Evolutionary conservation across 106 monocot species (phyloP), one percentile per base, ranked within the genome.

Genomic region (Dendrobium chrysotoxum): DNA sequence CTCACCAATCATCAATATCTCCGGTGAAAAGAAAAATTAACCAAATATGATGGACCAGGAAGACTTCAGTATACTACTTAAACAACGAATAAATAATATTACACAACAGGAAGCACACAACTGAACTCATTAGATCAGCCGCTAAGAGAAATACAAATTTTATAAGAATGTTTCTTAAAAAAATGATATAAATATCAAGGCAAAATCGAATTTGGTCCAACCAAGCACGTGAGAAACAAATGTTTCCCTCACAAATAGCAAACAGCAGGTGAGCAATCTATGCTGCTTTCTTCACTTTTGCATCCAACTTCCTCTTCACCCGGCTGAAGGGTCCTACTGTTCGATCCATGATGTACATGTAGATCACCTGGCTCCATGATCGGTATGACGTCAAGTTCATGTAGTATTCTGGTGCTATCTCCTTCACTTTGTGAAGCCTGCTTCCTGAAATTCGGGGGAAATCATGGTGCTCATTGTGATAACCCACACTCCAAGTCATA

Each of bases 401-500:
- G 50, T 92, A 92, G 72, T 84, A 92, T 68, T 92, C 90, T 1
- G 88, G 86, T 16, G 96, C 96, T 6, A 96, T 88, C 72, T 90
- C 88, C 83, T 86, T 91, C 53, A 96, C 89, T 85, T 85, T 89
- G 81, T 89, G 55, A 4, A 96, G 90, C 86, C 85, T 88, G 84
- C 78, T 80, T 44, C 96, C 93, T 1, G 96, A 89, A 8, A 96
- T 93, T 78, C 93, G 89, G 0, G 93, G 96, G 81, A 93, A 96
- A 81, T 96, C 96, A 82, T 96, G 96, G 87, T 96, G 96, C 82
- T 96, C 96, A 20, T 96, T 96, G 78, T 96, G 96, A 58, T 89
- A 96, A 12, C 96, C 96, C 0, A 96, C 96, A 28, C 79, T 86
- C 96, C 96, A 93, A 21, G 96, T 83, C 88, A 96, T 87, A 74